These are phyloP conservation scores for Aspergillus panamensis DNA, from an alignment of 495 filamentous ascomycete genomes.

Conservation along the genomic window DNA sequence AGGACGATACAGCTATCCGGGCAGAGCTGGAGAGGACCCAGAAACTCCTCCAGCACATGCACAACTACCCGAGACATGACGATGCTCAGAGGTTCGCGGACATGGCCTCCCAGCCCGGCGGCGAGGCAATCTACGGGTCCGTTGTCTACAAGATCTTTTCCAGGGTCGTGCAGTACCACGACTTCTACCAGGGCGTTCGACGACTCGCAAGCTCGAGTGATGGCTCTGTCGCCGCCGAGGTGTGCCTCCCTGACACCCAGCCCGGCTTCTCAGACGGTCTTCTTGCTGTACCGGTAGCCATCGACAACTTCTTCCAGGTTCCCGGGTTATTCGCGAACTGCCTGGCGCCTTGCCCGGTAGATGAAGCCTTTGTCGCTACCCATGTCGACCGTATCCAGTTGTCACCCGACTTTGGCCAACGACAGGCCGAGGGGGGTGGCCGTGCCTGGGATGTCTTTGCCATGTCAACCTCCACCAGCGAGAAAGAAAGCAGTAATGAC, in stretches of 20 bases:
- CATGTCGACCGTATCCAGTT: background rate
- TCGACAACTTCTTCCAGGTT: slow-evolving; percentile 43
- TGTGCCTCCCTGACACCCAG: background rate
- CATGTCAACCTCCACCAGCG: slow-evolving; percentile 1
- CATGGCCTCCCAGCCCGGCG: background rate
- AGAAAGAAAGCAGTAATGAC: slow-evolving; percentile 27
- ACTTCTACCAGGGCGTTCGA: slow-evolving; percentile 27
- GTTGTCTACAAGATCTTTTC: slow-evolving; percentile 31
- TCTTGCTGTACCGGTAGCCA: slow-evolving; percentile 16
- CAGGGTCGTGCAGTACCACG: slow-evolving; percentile 27
- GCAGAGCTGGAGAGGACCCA: slow-evolving; percentile 6
- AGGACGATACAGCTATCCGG: background rate
- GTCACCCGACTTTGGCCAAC: background rate
- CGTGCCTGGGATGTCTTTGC: slow-evolving; percentile 14
- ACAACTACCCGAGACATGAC: background rate
- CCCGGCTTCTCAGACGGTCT: background rate
- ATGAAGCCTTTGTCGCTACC: slow-evolving; percentile 28
- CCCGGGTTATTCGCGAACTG: slow-evolving; percentile 41
- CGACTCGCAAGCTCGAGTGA: slow-evolving; percentile 13
- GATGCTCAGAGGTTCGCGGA: background rate
- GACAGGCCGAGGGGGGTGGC: too few relatives aligned
- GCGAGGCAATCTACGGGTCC: slow-evolving; percentile 12
- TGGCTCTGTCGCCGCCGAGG: slow-evolving; percentile 16
- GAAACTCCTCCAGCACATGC: background rate
- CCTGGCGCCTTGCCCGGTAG: slow-evolving; percentile 15